Conservation (phyloP, 2,329 filamentous ascomycete genomes). For the Clonostachys sp. region DNA sequence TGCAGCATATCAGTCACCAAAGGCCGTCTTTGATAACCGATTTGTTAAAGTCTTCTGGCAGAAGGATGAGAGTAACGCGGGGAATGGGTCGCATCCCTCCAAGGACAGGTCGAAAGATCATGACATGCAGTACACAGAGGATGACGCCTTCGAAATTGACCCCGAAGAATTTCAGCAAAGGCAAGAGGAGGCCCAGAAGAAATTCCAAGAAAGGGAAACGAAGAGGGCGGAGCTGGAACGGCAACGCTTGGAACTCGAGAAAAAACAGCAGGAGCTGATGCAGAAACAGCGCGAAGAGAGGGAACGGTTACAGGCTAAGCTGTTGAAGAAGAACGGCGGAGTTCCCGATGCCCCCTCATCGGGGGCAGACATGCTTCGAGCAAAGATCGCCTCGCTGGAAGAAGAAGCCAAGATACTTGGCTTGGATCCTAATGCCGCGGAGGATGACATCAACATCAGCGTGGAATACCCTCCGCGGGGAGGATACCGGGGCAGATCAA, state of each 20-base stretch:
- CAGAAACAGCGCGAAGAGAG: slow-evolving; percentile 63
- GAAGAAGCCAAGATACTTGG: slow-evolving; percentile 68
- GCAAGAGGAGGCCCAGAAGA: slow-evolving; percentile 69
- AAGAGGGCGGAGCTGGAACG: slow-evolving; percentile 60
- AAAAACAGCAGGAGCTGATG: slow-evolving; percentile 56
- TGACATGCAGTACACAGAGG: slow-evolving; percentile 9
- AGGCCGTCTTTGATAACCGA: slow-evolving; percentile 78
- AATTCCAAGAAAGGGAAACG: slow-evolving; percentile 59
- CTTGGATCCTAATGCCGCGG: slow-evolving; percentile 52
- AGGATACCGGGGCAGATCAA: slow-evolving; percentile 29
- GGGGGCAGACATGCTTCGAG: slow-evolving; percentile 62
- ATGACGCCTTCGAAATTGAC: slow-evolving; percentile 53
- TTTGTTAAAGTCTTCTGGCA: slow-evolving; percentile 85
- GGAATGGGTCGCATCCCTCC: background rate
- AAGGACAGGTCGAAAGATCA: slow-evolving; percentile 6
- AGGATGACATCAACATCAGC: slow-evolving; percentile 2
- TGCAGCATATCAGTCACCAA: slow-evolving; percentile 70
- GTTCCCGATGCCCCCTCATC: slow-evolving; percentile 20
- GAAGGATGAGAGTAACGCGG: slow-evolving; percentile 44
- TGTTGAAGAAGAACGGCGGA: slow-evolving; percentile 22
- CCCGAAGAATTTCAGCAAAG: slow-evolving; percentile 63
- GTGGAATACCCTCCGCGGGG: slow-evolving; percentile 19
- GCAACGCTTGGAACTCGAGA: slow-evolving; percentile 59
- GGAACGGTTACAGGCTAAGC: slow-evolving; percentile 56
- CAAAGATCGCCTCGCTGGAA: slow-evolving; percentile 68